These are phyloP conservation scores for Yamadazyma siamensis DNA, from an alignment of 1,139 yeast genomes.

Conservation along the genomic window DNA sequence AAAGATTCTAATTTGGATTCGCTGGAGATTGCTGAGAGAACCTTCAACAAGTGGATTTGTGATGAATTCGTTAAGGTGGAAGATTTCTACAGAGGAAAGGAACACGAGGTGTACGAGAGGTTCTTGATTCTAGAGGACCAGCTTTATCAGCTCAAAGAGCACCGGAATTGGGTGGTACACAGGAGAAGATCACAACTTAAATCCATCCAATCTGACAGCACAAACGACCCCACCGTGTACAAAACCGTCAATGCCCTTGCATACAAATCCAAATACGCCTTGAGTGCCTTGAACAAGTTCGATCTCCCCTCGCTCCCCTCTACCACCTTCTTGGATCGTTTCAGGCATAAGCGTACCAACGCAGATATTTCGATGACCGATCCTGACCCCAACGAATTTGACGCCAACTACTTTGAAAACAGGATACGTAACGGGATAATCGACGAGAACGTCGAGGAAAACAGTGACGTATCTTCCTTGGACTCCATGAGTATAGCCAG, in stretches of 20 bases:
- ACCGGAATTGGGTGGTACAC: constrained; percentile 25
- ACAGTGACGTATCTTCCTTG: constrained; percentile 13
- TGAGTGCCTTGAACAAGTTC: constrained; percentile 35
- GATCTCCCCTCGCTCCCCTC: constrained; percentile 62
- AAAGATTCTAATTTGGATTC: constrained; percentile 19
- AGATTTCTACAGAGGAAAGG: constrained; percentile 55
- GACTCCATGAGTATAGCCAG: constrained; percentile 15
- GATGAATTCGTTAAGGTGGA: constrained; percentile 58
- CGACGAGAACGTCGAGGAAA: constrained; percentile 11
- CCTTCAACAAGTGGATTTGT: constrained; percentile 63
- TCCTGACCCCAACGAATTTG: constrained; percentile 15
- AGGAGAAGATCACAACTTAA: constrained; percentile 12
- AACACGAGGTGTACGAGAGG: constrained; percentile 57
- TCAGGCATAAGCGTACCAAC: constrained; percentile 7
- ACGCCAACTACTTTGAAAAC: constrained; percentile 38
- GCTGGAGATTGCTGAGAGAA: constrained; percentile 29
- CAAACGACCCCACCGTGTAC: constrained; percentile 10
- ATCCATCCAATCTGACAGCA: constrained; percentile 7
- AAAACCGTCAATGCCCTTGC: constrained; percentile 30
- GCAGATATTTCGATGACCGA: constrained; percentile 17
- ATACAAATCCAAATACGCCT: constrained; percentile 28
- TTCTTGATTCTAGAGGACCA: constrained; percentile 66
- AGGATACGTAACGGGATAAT: constrained; percentile 35
- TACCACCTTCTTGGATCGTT: constrained; percentile 37
- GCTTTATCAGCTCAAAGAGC: constrained; percentile 58